A percentile compares a stretch with the other conserved stretches of the same genome.
Conservation (phyloP, 225 moss, liverwort and hornwort genomes). For the Rhytidiadelphus loreus region DNA sequence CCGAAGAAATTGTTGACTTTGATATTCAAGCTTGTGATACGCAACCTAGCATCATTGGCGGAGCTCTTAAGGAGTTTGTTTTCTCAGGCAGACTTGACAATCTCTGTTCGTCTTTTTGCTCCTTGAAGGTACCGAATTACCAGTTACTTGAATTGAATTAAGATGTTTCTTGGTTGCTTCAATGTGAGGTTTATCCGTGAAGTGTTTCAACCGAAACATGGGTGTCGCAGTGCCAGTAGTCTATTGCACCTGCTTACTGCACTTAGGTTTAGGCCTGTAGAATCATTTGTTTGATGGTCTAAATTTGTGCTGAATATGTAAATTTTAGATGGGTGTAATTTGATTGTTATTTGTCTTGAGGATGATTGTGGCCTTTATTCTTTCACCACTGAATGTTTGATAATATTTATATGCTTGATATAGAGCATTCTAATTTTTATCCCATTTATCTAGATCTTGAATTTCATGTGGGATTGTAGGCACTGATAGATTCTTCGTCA, state of each 20-base stretch:
- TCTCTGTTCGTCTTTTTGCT: slow-evolving; percentile 92
- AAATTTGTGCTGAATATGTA: neutral
- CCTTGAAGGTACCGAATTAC: slow-evolving; percentile 52
- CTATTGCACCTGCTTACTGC: neutral
- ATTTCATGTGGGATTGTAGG: slow-evolving; percentile 28
- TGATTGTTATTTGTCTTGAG: neutral
- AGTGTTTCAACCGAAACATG: neutral
- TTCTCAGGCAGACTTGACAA: slow-evolving; percentile 97
- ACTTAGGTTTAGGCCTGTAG: neutral
- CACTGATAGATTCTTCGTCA: slow-evolving; percentile 74
- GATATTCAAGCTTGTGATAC: slow-evolving; percentile 90
- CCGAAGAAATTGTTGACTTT: slow-evolving; percentile 71
- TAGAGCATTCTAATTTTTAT: neutral
- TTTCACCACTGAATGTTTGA: neutral
- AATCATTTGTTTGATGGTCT: neutral
- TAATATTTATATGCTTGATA: neutral
- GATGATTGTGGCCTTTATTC: neutral
- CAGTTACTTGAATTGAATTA: neutral
- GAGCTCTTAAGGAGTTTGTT: slow-evolving; percentile 87
- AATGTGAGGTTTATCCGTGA: neutral
- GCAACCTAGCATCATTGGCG: slow-evolving; percentile 76
- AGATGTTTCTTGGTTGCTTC: neutral
- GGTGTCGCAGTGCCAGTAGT: neutral
- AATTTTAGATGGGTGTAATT: neutral
- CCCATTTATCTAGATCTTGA: neutral